phyloP scores from a whole-genome alignment of 257 asterid genomes.

The Fraxinus anomala region DNA sequence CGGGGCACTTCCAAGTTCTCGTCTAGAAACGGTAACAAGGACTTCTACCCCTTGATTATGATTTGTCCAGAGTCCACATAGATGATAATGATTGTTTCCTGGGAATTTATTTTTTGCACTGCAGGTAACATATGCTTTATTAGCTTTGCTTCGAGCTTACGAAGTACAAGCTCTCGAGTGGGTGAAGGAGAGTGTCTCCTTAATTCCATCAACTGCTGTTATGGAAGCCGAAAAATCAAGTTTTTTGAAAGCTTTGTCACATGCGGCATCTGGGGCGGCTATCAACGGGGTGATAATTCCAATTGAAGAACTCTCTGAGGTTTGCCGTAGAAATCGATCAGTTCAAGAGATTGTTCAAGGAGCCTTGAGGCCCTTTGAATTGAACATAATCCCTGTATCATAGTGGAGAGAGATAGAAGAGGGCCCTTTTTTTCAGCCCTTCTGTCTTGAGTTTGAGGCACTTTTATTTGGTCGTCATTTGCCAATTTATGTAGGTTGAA shows the following conservation, averaged over 20 bases:
- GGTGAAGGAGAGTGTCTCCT: constrained; percentile 71
- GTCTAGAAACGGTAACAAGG: constrained; percentile 73
- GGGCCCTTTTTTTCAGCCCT: constrained; percentile 71
- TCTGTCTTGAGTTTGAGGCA: constrained; percentile 41
- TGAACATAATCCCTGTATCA: constrained; percentile 64
- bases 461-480: constrained; percentile 33
- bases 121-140: constrained; percentile 79
- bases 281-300: constrained; percentile 66
- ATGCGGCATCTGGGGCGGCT: constrained; percentile 62
- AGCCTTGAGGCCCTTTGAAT: constrained; percentile 87
- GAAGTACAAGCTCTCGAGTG: constrained; percentile 74
- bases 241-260: constrained; percentile 78
- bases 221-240: constrained; percentile 73
- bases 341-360: constrained; percentile 97
- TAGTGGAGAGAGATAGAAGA: constrained; percentile 50
- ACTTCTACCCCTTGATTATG: constrained; percentile 4
- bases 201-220: constrained; percentile 81
- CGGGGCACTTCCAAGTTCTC: constrained; percentile 94
- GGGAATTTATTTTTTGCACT: constrained; percentile 19
- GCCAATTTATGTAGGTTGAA: constrained; percentile 41
- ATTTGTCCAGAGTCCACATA: neutral
- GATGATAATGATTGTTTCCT: constrained; percentile 13
- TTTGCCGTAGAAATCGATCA: constrained; percentile 86
- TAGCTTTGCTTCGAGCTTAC: constrained; percentile 75
- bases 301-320: constrained; percentile 88